phyloP scores from a whole-genome alignment of 2,329 filamentous ascomycete species.

The Balansia obtecta region DNA sequence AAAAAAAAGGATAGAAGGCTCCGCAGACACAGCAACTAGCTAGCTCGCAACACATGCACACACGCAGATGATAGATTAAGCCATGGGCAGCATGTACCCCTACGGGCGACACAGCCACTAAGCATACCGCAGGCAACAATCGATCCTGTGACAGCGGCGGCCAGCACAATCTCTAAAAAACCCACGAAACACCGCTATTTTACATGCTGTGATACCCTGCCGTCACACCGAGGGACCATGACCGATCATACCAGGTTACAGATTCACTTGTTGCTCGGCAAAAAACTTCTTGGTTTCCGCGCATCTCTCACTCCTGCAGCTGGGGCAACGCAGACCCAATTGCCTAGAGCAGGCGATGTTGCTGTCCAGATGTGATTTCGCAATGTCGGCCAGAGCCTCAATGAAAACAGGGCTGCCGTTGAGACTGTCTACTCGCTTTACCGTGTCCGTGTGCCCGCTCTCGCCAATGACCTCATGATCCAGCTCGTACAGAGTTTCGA shows the following conservation, averaged over 20 bases:
- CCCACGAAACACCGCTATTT: too few species aligned
- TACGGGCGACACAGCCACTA: too few species aligned
- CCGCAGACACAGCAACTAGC: too few species aligned
- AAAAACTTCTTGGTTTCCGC: constrained; percentile 63
- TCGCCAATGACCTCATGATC: constrained; percentile 93
- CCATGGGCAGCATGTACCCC: too few species aligned
- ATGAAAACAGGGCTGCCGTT: constrained; percentile 92
- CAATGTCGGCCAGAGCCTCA: constrained; percentile 75
- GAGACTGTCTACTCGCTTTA: constrained; percentile 84
- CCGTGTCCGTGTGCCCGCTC: constrained; percentile 60
- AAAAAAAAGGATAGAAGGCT: too few species aligned
- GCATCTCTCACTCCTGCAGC: constrained; percentile 83
- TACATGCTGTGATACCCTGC: constrained; percentile 2
- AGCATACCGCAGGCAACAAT: neutral
- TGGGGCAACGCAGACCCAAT: constrained; percentile 85
- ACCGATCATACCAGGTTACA: constrained; percentile 7
- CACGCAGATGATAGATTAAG: too few species aligned
- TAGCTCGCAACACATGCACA: too few species aligned
- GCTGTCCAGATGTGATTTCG: constrained; percentile 62
- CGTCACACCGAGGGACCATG: constrained; percentile 4
- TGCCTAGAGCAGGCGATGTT: constrained; percentile 61
- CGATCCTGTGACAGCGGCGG: neutral
- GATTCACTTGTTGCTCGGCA: constrained; percentile 25
- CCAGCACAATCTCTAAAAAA: neutral
- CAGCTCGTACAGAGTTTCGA: constrained; percentile 90